Base-by-base conservation (phyloP, 1,284 basidiomycete genomes). In the Sporisorium iseilematis-ciliati region DNA sequence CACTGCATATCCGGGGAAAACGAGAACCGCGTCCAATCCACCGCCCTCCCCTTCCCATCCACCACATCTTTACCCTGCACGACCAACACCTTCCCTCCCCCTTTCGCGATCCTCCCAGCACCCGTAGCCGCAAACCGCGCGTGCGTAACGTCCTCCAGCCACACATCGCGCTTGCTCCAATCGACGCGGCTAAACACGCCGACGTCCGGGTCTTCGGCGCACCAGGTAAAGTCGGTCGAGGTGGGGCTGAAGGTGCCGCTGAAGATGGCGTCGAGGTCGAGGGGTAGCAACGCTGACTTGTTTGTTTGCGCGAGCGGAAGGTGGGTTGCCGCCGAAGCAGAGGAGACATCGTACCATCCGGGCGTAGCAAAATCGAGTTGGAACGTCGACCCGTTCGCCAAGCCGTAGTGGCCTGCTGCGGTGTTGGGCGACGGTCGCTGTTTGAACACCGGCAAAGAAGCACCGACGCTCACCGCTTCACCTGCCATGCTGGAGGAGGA, bases 131-230 rank as follows among this genome's bases (percentile, higher is more conserved):
- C 40, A 11, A 71, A 48, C 4, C 77, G 54, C 2, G 68, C 68
- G 35, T 80, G 79, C 2, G 81, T 82, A 11, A 82, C 81, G 45
- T 82, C 81, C 53, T 82, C 70, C 43, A 82, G 38, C 56, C 77
- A 76, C 46, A 82, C 73, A 56, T 82, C 71, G 14, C 73, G 55
- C 35, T 56, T 61, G 16, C 43, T 25, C 59, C 71, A 73, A 40
- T 81, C 73, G 43, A 77, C 73, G 35, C 77, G 64, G 21, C 69
- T 72, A 50, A 82, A 82, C n/a, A 82, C 81, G 20, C 81, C 81
- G 33, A 75, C 68, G 57, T 82, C 81, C 1, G 78, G 78, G 43
- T 82, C 81, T 38, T 73, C 74, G 21, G 66, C 49, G 51, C 49
- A 62, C 67, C 61, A 79, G n/a, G 50, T 63, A 5, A 78, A 48